phyloP scores from a whole-genome alignment of 495 filamentous ascomycete genomes.

The Sphaerosporella brunnea region DNA sequence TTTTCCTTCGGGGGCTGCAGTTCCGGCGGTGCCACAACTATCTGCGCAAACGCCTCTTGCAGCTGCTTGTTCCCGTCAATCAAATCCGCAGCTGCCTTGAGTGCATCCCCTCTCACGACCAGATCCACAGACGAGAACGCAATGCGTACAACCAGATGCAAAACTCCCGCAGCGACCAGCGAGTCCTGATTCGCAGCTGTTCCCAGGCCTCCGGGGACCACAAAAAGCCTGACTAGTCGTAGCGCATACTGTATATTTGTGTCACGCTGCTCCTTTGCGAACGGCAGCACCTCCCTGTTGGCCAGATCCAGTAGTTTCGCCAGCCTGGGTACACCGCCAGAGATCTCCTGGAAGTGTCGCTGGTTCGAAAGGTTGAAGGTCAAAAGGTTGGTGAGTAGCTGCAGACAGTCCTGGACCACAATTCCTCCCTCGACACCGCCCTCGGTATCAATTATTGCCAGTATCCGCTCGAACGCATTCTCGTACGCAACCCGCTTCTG shows the following conservation, averaged over 20 bases:
- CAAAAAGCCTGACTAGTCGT: slow-evolving; percentile 67
- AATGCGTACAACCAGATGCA: slow-evolving; percentile 62
- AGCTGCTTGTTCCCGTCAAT: slow-evolving; percentile 63
- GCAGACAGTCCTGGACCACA: slow-evolving; percentile 88
- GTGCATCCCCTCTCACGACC: slow-evolving; percentile 54
- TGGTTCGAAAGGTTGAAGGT: slow-evolving; percentile 81
- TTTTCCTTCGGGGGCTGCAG: slow-evolving; percentile 36
- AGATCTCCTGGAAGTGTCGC: slow-evolving; percentile 83
- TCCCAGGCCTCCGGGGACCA: slow-evolving; percentile 59
- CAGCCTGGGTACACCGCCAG: slow-evolving; percentile 60
- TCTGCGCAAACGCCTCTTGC: slow-evolving; percentile 76
- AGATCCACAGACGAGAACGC: slow-evolving; percentile 63
- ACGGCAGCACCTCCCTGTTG: slow-evolving; percentile 47
- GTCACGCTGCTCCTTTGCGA: slow-evolving; percentile 59
- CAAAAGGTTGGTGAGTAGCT: slow-evolving; percentile 78
- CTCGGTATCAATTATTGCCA: slow-evolving; percentile 62
- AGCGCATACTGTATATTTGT: slow-evolving; percentile 85
- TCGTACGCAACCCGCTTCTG: slow-evolving; percentile 92
- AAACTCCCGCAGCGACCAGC: slow-evolving; percentile 67
- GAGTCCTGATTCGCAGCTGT: slow-evolving; percentile 70
- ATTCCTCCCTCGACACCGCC: slow-evolving; percentile 70
- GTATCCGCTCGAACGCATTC: slow-evolving; percentile 75
- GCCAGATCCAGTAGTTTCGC: slow-evolving; percentile 46
- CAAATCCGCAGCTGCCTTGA: slow-evolving; percentile 62
- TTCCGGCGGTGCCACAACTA: slow-evolving; percentile 37